phyloP scores from a whole-genome alignment of 75 land plant genomes.

The Pseudotsuga menziesii region DNA sequence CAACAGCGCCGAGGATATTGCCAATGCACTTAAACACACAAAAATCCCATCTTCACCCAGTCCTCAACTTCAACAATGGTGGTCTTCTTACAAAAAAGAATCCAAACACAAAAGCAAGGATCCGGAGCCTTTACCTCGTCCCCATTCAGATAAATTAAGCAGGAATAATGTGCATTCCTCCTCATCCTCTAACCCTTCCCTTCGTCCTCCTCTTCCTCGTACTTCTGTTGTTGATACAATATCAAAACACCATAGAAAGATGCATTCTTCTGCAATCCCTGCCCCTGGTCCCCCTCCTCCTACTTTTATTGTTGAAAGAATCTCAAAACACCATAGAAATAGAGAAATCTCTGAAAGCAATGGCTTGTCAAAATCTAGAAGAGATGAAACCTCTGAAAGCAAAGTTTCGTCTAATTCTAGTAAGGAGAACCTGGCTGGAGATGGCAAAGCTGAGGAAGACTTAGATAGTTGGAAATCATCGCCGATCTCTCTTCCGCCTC shows the following conservation, averaged over 20 bases:
- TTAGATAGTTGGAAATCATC: neutral
- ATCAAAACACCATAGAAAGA: too few species aligned
- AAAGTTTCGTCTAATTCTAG: neutral
- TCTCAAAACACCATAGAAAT: neutral
- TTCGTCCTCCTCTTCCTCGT: neutral
- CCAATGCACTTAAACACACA: neutral
- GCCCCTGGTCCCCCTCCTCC: too few species aligned
- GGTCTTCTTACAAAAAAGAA: neutral
- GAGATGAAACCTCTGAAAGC: neutral
- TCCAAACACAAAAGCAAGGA: conserved; percentile 1
- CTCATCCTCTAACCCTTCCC: neutral
- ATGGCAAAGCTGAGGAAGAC: neutral
- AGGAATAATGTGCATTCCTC: neutral
- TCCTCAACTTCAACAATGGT: conserved; percentile 1
- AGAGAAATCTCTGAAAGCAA: neutral
- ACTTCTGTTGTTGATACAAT: neutral
- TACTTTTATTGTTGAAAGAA: too few species aligned
- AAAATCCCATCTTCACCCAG: neutral
- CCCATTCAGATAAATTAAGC: neutral
- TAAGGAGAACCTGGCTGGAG: neutral
- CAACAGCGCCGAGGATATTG: neutral
- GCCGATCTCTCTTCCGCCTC: neutral
- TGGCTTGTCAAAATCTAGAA: neutral
- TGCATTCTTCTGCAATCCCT: too few species aligned
- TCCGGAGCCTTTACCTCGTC: neutral